Percentiles rank a stretch among this genome's conserved stretches.
phyloP scores from a whole-genome alignment of 2,329 filamentous ascomycete species.

The Arthrobotrys musiformis region DNA sequence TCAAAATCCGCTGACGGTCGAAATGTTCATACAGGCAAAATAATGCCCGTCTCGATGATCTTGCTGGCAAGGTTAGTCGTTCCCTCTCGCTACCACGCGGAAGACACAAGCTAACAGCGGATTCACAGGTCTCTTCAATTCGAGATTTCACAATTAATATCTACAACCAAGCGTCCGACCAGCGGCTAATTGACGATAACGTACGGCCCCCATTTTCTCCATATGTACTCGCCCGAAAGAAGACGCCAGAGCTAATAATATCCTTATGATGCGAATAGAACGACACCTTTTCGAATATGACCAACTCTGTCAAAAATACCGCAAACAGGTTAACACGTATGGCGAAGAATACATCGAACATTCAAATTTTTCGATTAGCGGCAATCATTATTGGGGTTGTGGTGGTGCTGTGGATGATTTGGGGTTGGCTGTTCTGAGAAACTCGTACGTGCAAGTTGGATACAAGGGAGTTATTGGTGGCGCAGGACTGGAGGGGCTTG shows the following conservation, averaged over 20 bases:
- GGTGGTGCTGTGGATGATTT: slow-evolving; percentile 78
- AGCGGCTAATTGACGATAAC: slow-evolving; percentile 86
- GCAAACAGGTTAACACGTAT: slow-evolving; percentile 85
- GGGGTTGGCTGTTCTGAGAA: slow-evolving; percentile 71
- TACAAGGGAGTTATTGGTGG: background rate
- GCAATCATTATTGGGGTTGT: slow-evolving; percentile 80
- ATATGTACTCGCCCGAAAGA: background rate
- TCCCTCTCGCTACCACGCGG: background rate
- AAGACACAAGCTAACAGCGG: background rate
- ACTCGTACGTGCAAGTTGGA: no score
- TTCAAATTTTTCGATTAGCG: slow-evolving; percentile 88
- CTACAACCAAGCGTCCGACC: slow-evolving; percentile 91
- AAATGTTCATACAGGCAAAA: slow-evolving; percentile 73
- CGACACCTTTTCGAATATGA: slow-evolving; percentile 91
- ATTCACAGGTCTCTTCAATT: slow-evolving; percentile 75
- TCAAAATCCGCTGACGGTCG: slow-evolving; percentile 43
- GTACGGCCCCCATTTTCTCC: slow-evolving; percentile 66
- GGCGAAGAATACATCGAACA: slow-evolving; percentile 88
- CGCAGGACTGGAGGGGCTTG: background rate
- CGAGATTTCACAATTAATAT: slow-evolving; percentile 96
- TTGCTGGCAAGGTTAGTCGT: slow-evolving; percentile 75
- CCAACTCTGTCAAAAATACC: slow-evolving; percentile 82
- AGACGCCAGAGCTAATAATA: background rate
- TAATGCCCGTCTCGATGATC: slow-evolving; percentile 90
- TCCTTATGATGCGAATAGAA: slow-evolving; percentile 68